Evolutionary conservation across 768 basidiomycete genomes (phyloP).

Genomic region (Tricholoma furcatifolium): DNA sequence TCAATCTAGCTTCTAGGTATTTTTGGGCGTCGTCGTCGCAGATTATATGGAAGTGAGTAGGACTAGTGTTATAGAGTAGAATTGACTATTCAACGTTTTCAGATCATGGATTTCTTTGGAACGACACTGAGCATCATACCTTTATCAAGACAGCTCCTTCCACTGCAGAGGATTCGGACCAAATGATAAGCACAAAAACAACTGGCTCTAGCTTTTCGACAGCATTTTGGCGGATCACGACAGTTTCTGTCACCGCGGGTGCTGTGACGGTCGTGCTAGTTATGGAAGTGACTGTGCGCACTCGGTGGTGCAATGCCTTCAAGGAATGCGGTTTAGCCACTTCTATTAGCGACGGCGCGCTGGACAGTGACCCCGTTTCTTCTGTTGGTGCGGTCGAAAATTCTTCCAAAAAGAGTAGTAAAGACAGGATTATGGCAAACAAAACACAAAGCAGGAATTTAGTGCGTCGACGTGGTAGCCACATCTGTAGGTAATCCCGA

Average conservation of each 20-base stretch:
- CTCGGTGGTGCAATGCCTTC: not conserved
- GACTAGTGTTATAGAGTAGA: constrained; percentile 36
- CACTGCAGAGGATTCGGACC: constrained; percentile 37
- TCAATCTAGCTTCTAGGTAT: constrained; percentile 36
- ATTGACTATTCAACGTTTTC: constrained; percentile 27
- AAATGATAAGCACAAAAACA: constrained; percentile 42
- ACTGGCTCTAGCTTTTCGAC: constrained; percentile 27
- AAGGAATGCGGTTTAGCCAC: constrained; percentile 4
- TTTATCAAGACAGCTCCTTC: constrained; percentile 45
- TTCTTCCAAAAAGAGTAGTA: constrained; percentile 20
- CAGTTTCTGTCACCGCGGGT: constrained; percentile 14
- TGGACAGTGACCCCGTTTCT: not conserved
- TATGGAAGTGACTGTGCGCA: not conserved
- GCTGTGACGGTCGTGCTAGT: constrained; percentile 13
- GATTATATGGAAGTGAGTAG: constrained; percentile 42
- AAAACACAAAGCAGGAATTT: constrained; percentile 16
- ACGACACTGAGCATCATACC: constrained; percentile 21
- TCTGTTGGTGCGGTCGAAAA: not conserved
- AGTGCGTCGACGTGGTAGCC: constrained; percentile 16
- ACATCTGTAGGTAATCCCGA: not conserved
- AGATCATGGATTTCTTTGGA: not conserved
- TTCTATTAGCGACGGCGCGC: not conserved
- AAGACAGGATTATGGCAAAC: constrained; percentile 13
- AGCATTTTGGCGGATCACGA: constrained; percentile 1
- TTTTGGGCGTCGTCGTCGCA: constrained; percentile 42